Evolutionary conservation across 768 basidiomycete species (phyloP).

Genomic region (Mrakia gelida): DNA sequence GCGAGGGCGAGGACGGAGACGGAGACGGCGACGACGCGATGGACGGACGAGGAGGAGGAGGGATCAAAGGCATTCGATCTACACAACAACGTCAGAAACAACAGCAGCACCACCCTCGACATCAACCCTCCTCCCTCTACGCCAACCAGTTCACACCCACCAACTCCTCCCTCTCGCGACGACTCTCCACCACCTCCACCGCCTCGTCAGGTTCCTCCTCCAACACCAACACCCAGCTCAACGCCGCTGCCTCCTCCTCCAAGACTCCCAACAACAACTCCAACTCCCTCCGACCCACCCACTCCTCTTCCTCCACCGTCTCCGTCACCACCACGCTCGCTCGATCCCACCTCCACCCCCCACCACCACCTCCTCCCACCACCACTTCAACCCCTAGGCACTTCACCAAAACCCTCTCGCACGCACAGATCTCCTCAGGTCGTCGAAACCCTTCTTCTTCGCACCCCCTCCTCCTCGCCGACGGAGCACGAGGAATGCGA

Average conservation of each 20-base stretch:
- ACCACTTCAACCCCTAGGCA: constrained; percentile 3
- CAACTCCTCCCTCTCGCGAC: neutral
- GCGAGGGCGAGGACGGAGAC: neutral
- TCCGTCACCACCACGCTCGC: neutral
- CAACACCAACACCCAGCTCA: neutral
- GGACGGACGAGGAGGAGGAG: constrained; percentile 5
- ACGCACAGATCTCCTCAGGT: neutral
- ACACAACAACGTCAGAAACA: too few relatives aligned
- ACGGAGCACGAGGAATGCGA: neutral
- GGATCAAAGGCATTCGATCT: neutral
- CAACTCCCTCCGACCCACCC: neutral
- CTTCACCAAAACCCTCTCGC: constrained; percentile 2
- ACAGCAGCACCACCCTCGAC: neutral
- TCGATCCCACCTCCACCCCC: neutral
- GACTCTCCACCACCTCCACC: constrained; percentile 5
- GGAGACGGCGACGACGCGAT: neutral
- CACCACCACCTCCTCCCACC: too few relatives aligned
- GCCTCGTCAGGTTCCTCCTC: neutral
- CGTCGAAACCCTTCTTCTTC: neutral
- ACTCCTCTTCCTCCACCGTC: neutral
- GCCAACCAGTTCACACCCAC: neutral
- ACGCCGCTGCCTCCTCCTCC: neutral
- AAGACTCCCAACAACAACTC: neutral
- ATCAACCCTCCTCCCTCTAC: neutral
- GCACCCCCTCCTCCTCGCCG: neutral